Conservation (phyloP, 768 basidiomycete species). For the Mycena haematopus region DNA sequence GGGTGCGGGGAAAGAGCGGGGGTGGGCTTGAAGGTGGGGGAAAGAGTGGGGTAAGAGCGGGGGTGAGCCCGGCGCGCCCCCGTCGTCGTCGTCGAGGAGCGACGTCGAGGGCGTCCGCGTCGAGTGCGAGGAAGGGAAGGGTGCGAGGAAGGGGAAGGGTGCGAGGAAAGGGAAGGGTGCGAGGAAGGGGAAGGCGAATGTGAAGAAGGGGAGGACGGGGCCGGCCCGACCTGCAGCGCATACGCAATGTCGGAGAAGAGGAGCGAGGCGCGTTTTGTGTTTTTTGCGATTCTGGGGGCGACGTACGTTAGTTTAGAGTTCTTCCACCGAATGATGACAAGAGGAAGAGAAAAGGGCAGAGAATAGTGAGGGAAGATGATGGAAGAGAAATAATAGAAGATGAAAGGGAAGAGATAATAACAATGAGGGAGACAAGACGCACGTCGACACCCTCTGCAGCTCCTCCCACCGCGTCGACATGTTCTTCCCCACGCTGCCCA, state of each 20-base stretch:
- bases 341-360: no score
- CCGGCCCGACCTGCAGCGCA: conserved; percentile 46
- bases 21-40: no score
- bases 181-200: conserved; percentile 33
- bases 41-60: no score
- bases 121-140: not conserved
- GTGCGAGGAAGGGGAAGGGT: not conserved
- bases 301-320: conserved; percentile 17
- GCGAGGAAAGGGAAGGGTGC: conserved; percentile 32
- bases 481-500: conserved; percentile 65
- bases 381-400: no score
- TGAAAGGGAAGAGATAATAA: not conserved
- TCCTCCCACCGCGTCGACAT: conserved; percentile 70
- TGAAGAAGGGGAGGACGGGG: conserved; percentile 36
- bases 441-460: conserved; percentile 61
- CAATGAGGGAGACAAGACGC: conserved; percentile 36
- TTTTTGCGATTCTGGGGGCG: conserved; percentile 63
- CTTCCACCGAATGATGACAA: no score
- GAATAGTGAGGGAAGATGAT: no score
- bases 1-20: conserved; percentile 21
- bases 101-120: not conserved
- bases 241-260: conserved; percentile 68
- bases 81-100: conserved; percentile 48
- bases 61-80: no score
- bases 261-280: conserved; percentile 71